Conservation (phyloP, 1,139 yeast species). For the Saccharomyces hybrid region DNA sequence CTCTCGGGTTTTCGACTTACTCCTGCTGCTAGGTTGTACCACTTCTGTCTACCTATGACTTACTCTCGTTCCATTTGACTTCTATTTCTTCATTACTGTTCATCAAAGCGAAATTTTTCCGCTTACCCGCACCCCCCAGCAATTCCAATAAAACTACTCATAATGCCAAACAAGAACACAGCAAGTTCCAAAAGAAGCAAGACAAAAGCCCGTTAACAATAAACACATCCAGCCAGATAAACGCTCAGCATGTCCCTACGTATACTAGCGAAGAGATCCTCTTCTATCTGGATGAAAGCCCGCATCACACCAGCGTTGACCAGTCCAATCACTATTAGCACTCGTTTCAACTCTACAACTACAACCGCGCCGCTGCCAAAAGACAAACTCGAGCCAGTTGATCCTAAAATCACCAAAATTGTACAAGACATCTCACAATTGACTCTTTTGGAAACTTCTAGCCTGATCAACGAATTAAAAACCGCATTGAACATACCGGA, state of each 20-base stretch:
- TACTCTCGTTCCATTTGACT: background rate
- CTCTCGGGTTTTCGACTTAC: background rate
- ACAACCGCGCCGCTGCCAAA: background rate
- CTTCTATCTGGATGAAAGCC: constrained; percentile 8
- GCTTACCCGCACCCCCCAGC: background rate
- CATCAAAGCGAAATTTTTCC: background rate
- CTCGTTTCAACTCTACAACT: constrained; percentile 49
- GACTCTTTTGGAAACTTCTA: constrained; percentile 83
- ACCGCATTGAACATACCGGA: constrained; percentile 86
- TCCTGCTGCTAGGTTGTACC: background rate
- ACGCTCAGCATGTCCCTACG: constrained; percentile 15
- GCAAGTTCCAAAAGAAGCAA: background rate
- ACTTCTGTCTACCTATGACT: background rate
- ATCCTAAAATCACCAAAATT: constrained; percentile 79
- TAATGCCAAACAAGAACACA: background rate
- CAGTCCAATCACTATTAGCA: constrained; percentile 35
- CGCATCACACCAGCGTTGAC: constrained; percentile 38
- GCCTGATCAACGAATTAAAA: constrained; percentile 77
- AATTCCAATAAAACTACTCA: background rate
- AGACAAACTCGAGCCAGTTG: constrained; percentile 44
- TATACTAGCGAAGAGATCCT: constrained; percentile 21
- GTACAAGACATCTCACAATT: constrained; percentile 87
- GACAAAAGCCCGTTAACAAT: background rate
- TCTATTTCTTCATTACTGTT: background rate
- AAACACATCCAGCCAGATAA: background rate